phyloP scores from a whole-genome alignment of 192 early-diverging fungal species.

The Mortierella antarctica region DNA sequence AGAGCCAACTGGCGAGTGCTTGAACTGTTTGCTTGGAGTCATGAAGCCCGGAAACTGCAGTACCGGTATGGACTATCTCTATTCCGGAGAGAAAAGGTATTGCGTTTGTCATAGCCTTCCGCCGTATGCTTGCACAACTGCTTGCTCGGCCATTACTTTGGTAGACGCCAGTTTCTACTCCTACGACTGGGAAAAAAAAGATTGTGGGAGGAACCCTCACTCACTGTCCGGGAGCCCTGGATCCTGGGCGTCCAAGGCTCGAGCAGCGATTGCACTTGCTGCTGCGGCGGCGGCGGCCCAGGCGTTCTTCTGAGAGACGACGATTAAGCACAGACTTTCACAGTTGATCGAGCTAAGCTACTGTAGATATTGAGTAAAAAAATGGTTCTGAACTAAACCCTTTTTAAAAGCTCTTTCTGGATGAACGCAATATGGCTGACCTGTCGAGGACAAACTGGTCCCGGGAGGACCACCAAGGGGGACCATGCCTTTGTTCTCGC shows the following conservation, averaged over 20 bases:
- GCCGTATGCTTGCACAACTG: background rate
- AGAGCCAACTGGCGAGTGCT: background rate
- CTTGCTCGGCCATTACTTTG: background rate
- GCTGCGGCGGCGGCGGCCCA: background rate
- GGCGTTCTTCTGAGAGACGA: background rate
- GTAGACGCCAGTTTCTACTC: background rate
- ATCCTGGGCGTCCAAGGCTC: background rate
- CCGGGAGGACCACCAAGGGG: no score
- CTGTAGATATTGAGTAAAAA: no score
- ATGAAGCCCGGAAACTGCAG: background rate
- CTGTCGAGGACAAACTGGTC: no score
- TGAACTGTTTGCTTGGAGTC: background rate
- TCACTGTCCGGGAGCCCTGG: background rate
- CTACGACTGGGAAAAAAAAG: background rate
- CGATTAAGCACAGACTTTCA: no score
- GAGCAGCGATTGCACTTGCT: slow-evolving; percentile 4
- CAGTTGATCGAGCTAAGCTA: no score
- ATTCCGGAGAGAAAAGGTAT: background rate
- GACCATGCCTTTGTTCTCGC: no score
- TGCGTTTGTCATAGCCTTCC: background rate
- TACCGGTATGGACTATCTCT: background rate
- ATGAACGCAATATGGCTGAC: no score
- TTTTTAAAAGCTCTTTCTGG: no score
- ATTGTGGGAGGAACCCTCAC: background rate
- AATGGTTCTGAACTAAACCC: no score